Percentiles rank a stretch among this genome's conserved stretches.
These are phyloP conservation scores for Neonectria punicea DNA, from an alignment of 2,329 filamentous ascomycete species.

Conservation along the genomic window DNA sequence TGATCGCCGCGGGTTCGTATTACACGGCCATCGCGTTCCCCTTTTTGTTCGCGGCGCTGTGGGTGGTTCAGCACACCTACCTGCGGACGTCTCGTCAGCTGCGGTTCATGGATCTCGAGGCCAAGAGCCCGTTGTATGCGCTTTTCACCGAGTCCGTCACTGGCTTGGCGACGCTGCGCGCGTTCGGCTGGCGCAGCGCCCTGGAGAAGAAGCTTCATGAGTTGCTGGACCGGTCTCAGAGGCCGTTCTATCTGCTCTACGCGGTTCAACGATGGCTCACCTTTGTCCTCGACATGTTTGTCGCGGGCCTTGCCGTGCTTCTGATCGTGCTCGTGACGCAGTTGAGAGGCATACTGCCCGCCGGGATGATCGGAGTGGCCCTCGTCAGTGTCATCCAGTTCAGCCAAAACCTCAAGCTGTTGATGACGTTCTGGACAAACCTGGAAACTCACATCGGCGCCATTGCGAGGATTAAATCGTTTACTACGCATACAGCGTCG, in stretches of 20 bases:
- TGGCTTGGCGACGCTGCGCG: conserved; percentile 60
- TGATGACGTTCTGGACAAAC: conserved; percentile 47
- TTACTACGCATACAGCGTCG: conserved; percentile 23
- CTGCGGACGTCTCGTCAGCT: conserved; percentile 63
- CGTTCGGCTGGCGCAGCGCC: conserved; percentile 57
- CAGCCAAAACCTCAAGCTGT: conserved; percentile 42
- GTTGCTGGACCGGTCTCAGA: conserved; percentile 55
- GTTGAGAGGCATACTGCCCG: conserved; percentile 22
- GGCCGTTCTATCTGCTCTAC: conserved; percentile 57
- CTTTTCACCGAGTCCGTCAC: conserved; percentile 60
- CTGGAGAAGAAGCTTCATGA: conserved; percentile 47
- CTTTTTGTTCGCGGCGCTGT: conserved; percentile 18
- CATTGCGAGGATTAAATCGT: conserved; percentile 38
- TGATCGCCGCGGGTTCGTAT: conserved; percentile 31
- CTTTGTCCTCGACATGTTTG: conserved; percentile 39
- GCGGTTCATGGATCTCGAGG: conserved; percentile 62
- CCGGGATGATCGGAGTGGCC: conserved; percentile 39
- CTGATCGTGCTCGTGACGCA: conserved; percentile 32
- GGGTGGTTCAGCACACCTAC: conserved; percentile 41
- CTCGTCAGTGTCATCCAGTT: conserved; percentile 44
- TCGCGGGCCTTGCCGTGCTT: conserved; percentile 32
- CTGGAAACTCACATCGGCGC: conserved; percentile 45
- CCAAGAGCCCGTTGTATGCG: conserved; percentile 59
- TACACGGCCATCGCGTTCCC: conserved; percentile 34
- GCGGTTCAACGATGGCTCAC: conserved; percentile 43